Conservation (phyloP, 2,329 filamentous ascomycete species). For the Aspergillus sojae region DNA sequence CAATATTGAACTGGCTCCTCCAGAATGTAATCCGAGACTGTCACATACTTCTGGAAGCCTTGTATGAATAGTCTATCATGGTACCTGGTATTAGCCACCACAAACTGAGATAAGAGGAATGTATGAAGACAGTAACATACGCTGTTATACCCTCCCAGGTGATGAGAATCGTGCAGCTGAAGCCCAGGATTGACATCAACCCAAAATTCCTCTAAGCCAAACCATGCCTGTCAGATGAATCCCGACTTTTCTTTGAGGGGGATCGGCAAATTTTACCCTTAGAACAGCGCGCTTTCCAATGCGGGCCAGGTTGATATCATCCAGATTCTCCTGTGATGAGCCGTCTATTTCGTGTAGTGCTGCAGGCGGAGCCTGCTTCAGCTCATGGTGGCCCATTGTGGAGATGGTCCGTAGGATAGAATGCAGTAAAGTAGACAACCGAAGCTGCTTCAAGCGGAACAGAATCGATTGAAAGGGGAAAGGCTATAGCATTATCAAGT, state of each 20-base stretch:
- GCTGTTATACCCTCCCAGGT: constrained; percentile 40
- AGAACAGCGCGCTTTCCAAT: background rate
- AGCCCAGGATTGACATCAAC: constrained; percentile 44
- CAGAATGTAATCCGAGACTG: background rate
- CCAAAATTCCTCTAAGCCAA: constrained; percentile 41
- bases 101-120: background rate
- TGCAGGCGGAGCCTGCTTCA: background rate
- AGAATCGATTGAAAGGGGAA: background rate
- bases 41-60: background rate
- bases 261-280: background rate
- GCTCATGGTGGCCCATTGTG: background rate
- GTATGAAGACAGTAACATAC: constrained; percentile 30
- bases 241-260: background rate
- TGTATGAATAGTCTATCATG: constrained; percentile 19
- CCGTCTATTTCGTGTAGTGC: background rate
- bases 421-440: background rate
- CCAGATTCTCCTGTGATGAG: background rate
- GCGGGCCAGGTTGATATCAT: background rate
- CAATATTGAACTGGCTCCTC: constrained; percentile 18
- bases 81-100: background rate
- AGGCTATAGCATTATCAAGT: background rate
- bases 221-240: background rate
- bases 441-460: background rate
- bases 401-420: background rate
- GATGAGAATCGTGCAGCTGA: constrained; percentile 43